Base-by-base conservation (phyloP, 371 early-diverging fungal species). In the Fennellomyces sp. region DNA sequence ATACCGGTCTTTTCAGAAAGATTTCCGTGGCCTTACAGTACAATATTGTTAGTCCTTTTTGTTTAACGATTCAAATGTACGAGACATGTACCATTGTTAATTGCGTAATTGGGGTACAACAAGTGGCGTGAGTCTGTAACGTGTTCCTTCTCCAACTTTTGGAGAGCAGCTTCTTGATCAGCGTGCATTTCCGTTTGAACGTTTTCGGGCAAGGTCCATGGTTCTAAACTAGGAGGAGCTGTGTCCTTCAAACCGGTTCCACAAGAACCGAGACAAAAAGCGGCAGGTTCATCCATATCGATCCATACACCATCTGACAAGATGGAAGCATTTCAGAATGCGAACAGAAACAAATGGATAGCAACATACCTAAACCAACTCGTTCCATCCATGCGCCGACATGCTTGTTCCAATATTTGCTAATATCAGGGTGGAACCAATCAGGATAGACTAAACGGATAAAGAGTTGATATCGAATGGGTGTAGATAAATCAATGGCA, bases 251-350 rank as follows among this genome's bases (percentile, higher is more conserved):
- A 15, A 3, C 51, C 51, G 31, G 51, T 50, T 10, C 51, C 51
- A 26, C 68, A 68, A 6, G 63, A 63, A 5, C 68, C 68, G 21
- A 63, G 25, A 31, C 68, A 68, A 64, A 90, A 90, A 25, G 82
- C 76, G 0, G 87, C 69, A 2, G 88, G 86, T 58, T 89, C 90
- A 63, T 89, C 88, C 89, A 89, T 89, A 53, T 89, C 89, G 63
- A 87, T 85, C 89, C 89, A 89, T 1, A 84, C 57, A 65, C 67
- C 67, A 41, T 66, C 67, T 25, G 25, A 21, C 26, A 21, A 4
- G 19, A 15, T 21, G 19, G 2, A 3, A 48, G 8, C n/a, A n/a
- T n/a, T n/a, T n/a, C n/a, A n/a, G n/a, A n/a, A n/a, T n/a, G n/a
- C n/a, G n/a, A 48, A 13, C 12, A 38, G n/a, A 42, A 21, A 39